Evolutionary conservation across 768 basidiomycete species (phyloP), one percentile per base, ranked within the genome.

Genomic region (Xerocomellus chrysenteron): DNA sequence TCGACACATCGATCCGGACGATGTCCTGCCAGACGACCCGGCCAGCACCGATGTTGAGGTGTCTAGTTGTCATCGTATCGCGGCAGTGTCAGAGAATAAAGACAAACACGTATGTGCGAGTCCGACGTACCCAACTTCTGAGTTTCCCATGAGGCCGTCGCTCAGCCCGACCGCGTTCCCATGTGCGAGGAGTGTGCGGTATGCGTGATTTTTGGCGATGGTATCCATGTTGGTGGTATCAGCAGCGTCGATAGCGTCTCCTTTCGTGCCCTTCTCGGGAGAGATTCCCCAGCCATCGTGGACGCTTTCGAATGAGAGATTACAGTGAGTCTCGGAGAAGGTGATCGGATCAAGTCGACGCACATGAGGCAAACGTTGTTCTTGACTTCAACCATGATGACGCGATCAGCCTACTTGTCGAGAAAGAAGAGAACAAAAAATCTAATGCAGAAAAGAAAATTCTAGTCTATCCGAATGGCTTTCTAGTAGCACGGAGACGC

Each of bases 11-110:
- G 66, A 97, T 97, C 60, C 87, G 84, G 65, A 97, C 95, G 63
- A 98, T 98, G 66, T 98, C 95, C 72, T 98, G 95, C 95, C 95
- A 97, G 30, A 97, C 94, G 48, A 97, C 82, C 21, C 94, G 86
- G 1, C 94, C 95, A 51, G 95, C 95, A 35, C 94, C 94, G 62
- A 95, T 92, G 74, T 98, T 98, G 58, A 97, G 75, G 69, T 97
- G 94, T 4, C 94, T 96, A 57, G n/a, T 56, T 4, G 43, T 12
- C 43, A 41, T 16, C 40, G 47, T 26, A 36, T 32, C 36, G 14
- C 4, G 24, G 30, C 35, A 39, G 50, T n/a, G 19, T 53, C 44
- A 56, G 7, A 36, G 52, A 37, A 52, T 52, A 58, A 5, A 42
- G 28, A 46, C 5, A 49, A 21, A 17, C 12, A 30, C 4, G 19